phyloP scores from a whole-genome alignment of 2,329 filamentous ascomycete species.

The Paraconiothyrium brasiliense region DNA sequence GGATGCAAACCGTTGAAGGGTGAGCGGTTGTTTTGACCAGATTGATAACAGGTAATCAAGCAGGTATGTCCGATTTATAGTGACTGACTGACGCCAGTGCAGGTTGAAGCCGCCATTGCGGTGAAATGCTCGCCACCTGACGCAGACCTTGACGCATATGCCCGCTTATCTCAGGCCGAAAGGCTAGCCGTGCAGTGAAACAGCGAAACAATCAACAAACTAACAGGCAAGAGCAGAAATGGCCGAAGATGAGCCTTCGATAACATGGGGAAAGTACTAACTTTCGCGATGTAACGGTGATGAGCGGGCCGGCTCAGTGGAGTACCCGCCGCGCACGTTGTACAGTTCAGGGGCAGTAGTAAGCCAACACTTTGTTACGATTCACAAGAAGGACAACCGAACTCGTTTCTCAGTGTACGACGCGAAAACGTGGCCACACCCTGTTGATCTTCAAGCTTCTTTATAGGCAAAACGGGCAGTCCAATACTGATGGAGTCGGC shows the following conservation, averaged over 20 bases:
- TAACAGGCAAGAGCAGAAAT: neutral
- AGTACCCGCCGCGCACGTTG: constrained; percentile 6
- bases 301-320: constrained; percentile 4
- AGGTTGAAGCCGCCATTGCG: neutral
- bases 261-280: constrained; percentile 2
- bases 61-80: neutral
- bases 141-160: constrained; percentile 3
- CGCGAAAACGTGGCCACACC: constrained; percentile 10
- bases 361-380: neutral
- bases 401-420: neutral
- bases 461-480: constrained; percentile 6
- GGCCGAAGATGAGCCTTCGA: constrained; percentile 1
- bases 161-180: neutral
- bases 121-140: neutral
- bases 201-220: neutral
- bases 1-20: neutral
- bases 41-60: neutral
- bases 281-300: constrained; percentile 12
- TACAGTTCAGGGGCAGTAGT: constrained; percentile 5
- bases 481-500: neutral
- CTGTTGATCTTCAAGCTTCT: constrained; percentile 2
- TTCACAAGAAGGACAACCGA: neutral
- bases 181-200: constrained; percentile 10
- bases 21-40: neutral
- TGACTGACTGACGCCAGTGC: constrained; percentile 4